A percentile compares a stretch with the other conserved stretches of the same genome.
These are phyloP conservation scores for Penstemon barbatus DNA, from an alignment of 257 asterid genomes.

Conservation along the genomic window DNA sequence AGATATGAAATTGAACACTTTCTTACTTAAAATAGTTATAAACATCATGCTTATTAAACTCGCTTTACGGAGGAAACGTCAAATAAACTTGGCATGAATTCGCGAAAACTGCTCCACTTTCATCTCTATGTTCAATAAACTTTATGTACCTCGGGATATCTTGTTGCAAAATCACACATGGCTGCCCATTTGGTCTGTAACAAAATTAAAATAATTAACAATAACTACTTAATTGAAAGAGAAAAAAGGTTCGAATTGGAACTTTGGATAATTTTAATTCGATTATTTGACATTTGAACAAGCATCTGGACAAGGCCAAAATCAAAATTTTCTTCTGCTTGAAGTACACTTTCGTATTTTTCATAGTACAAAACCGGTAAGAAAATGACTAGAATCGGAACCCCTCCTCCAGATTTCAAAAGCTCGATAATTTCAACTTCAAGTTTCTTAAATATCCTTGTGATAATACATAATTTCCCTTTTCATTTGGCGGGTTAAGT, in stretches of 20 bases:
- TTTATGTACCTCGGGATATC: constrained; percentile 22
- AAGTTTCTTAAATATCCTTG: constrained; percentile 28
- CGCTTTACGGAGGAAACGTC: constrained; percentile 35
- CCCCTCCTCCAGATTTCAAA: constrained; percentile 30
- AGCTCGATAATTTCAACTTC: constrained; percentile 34
- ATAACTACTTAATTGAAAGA: neutral
- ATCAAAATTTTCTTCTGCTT: constrained; percentile 21
- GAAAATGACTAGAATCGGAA: constrained; percentile 35
- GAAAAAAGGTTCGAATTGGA: neutral
- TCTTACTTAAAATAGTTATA: constrained; percentile 32
- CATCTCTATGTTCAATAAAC: constrained; percentile 12
- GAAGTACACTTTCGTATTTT: constrained; percentile 27
- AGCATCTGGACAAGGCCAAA: constrained; percentile 26
- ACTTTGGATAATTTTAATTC: constrained; percentile 31
- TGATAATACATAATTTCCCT: neutral
- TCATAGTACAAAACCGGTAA: constrained; percentile 38
- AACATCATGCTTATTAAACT: constrained; percentile 28
- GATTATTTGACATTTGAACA: constrained; percentile 22
- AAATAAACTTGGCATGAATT: constrained; percentile 32
- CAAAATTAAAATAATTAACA: neutral
- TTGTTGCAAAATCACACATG: constrained; percentile 29
- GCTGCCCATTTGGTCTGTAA: constrained; percentile 32
- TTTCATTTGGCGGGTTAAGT: constrained; percentile 22
- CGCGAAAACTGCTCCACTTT: neutral
- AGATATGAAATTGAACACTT: neutral